phyloP scores from a whole-genome alignment of 139 green algal species.

The Coelastrella sp. region DNA sequence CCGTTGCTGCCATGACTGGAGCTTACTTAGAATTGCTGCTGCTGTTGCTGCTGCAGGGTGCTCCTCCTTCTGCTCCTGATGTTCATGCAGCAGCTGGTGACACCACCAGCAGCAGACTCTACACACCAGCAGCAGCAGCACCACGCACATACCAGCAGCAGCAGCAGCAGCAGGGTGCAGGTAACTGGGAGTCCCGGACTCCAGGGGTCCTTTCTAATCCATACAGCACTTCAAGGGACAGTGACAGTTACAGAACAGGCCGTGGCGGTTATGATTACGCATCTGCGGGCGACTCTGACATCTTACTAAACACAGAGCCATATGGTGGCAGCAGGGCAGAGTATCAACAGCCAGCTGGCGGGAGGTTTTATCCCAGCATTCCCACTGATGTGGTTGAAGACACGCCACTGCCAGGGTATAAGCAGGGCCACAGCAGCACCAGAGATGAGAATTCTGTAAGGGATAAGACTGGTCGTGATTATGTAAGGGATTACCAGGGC shows the following conservation, averaged over 20 bases:
- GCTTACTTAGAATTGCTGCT: neutral
- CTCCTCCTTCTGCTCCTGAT: neutral
- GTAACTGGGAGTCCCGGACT: neutral
- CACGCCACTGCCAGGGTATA: neutral
- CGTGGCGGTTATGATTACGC: neutral
- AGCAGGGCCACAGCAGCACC: neutral
- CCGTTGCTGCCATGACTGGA: neutral
- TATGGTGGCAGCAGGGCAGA: neutral
- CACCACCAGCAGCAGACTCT: neutral
- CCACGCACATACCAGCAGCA: neutral
- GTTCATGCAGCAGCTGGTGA: neutral
- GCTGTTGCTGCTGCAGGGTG: conserved; percentile 15
- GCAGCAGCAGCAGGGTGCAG: conserved; percentile 17
- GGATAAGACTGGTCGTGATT: neutral
- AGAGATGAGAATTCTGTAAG: neutral
- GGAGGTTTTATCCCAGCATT: neutral
- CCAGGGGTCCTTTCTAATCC: conserved; percentile 11
- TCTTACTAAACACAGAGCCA: neutral
- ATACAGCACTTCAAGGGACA: neutral
- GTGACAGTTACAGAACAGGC: neutral
- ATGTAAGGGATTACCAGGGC: neutral
- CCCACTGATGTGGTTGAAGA: neutral
- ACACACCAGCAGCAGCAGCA: conserved; percentile 1
- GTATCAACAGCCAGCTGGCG: neutral
- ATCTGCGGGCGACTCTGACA: neutral